A percentile compares a stretch with the other conserved stretches of the same genome.
phyloP scores from a whole-genome alignment of 108 stramenopile species.

The Hondaea fermentalgiana region DNA sequence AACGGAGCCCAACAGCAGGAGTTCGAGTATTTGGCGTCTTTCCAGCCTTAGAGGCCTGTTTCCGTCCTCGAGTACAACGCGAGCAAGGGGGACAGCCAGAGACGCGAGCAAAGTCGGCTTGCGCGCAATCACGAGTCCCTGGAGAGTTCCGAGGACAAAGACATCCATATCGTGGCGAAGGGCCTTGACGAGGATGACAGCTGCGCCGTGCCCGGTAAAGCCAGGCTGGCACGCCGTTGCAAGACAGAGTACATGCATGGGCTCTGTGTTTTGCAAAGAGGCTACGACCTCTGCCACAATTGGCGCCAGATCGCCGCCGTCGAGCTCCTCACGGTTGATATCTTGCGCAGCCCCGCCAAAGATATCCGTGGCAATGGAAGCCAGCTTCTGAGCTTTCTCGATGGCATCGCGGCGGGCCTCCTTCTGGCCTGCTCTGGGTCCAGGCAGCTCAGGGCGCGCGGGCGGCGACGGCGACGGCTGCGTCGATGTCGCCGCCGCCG shows the following conservation, averaged over 20 bases:
- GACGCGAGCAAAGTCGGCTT: background rate
- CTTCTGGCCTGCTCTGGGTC: background rate
- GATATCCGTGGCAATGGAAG: background rate
- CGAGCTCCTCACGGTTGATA: background rate
- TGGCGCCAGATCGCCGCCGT: background rate
- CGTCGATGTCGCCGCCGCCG: no score
- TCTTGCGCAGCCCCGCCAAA: background rate
- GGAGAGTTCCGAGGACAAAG: background rate
- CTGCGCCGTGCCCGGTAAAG: background rate
- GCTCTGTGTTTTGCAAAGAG: background rate
- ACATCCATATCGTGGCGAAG: background rate
- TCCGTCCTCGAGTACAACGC: background rate
- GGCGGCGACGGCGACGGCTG: no score
- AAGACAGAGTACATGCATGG: background rate
- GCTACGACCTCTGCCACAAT: background rate
- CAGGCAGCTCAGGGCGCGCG: background rate
- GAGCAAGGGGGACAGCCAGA: background rate
- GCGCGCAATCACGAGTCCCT: background rate
- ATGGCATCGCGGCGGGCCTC: background rate
- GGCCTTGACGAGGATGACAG: background rate
- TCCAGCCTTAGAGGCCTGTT: background rate
- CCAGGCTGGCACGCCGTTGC: background rate
- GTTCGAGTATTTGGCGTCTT: background rate
- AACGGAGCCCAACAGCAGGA: background rate
- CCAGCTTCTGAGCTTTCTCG: background rate